Evolutionary conservation across 371 early-diverging fungal genomes (phyloP), one percentile per base, ranked within the genome.

Genomic region (Parasitella parasitica): DNA sequence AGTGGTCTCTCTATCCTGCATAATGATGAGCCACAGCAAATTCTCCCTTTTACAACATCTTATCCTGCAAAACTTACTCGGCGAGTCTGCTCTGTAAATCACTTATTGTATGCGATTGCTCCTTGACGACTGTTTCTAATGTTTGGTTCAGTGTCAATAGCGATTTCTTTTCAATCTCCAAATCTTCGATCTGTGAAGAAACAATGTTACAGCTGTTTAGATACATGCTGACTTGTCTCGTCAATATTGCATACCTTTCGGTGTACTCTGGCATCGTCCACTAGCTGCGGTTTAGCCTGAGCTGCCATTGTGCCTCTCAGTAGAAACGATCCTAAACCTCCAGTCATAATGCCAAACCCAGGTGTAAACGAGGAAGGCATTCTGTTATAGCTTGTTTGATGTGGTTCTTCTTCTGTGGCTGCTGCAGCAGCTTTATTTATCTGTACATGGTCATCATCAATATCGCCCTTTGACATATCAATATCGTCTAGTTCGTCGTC

Each of bases 101-200:
- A 12, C 54, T 61, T 35, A 82, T 80, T 15, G 69, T 70, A 16
- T 48, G 63, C 8, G 72, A 69, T 52, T 80, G 81, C 56, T 71
- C 70, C 54, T 72, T 69, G 8, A 77, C 69, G 2, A 72, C 75
- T 1, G 68, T 73, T 64, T 82, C 83, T 2, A 82, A 65, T 11
- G 78, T 78, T 20, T 71, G 58, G 59, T 82, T 82, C 34, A 80
- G 43, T 26, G 72, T 70, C 48, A 78, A 57, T 3, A 82, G 48
- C 12, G 79, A 78, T 12, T 72, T 63, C 56, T 80, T 82, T 63
- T 80, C 80, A 39, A 82, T 80, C 72, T 82, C 83, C 56, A 82
- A 60, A 60, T 82, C 81, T 61, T 77, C 75, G 56, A 82, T 76
- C 83, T 82, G 51, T 3, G 43, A 8, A 34, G 12, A 20, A 32